Conservation (phyloP, 2,329 filamentous ascomycete species). For the Xylariomycetidae sp. region DNA sequence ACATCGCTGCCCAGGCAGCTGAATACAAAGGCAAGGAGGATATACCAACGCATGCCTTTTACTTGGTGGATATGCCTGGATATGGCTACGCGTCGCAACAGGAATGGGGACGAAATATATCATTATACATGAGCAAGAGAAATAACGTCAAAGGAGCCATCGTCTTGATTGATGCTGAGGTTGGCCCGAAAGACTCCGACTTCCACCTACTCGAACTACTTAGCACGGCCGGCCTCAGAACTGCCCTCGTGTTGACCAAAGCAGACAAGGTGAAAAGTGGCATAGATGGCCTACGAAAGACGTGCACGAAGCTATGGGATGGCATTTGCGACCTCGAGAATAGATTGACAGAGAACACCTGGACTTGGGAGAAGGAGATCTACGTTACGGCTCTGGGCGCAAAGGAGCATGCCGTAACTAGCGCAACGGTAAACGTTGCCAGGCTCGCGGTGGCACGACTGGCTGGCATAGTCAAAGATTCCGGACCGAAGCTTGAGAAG, state of each 20-base stretch:
- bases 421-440: slow-evolving; percentile 19
- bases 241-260: slow-evolving; percentile 51
- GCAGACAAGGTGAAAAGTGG: slow-evolving; percentile 43
- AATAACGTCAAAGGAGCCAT: slow-evolving; percentile 46
- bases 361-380: slow-evolving; percentile 26
- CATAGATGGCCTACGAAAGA: slow-evolving; percentile 18
- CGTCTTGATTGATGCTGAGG: slow-evolving; percentile 49
- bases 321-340: slow-evolving; percentile 17
- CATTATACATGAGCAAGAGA: slow-evolving; percentile 45
- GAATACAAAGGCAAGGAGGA: slow-evolving; percentile 28
- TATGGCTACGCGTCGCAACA: slow-evolving; percentile 43
- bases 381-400: slow-evolving; percentile 27
- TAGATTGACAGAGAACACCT: slow-evolving; percentile 12
- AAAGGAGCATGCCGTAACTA: slow-evolving; percentile 14
- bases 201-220: slow-evolving; percentile 42
- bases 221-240: slow-evolving; percentile 38
- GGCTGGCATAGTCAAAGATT: slow-evolving; percentile 22
- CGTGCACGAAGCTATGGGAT: slow-evolving; percentile 24
- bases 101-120: slow-evolving; percentile 50
- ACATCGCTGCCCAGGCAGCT: slow-evolving; percentile 17
- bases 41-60: slow-evolving; percentile 41
- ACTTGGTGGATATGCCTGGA: slow-evolving; percentile 48
- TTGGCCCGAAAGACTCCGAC: slow-evolving; percentile 46
- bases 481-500: slow-evolving; percentile 20
- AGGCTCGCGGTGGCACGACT: slow-evolving; percentile 26